These are phyloP conservation scores for Byssoonygena ceratinophila DNA, from an alignment of 2,329 filamentous ascomycete species.

Conservation along the genomic window DNA sequence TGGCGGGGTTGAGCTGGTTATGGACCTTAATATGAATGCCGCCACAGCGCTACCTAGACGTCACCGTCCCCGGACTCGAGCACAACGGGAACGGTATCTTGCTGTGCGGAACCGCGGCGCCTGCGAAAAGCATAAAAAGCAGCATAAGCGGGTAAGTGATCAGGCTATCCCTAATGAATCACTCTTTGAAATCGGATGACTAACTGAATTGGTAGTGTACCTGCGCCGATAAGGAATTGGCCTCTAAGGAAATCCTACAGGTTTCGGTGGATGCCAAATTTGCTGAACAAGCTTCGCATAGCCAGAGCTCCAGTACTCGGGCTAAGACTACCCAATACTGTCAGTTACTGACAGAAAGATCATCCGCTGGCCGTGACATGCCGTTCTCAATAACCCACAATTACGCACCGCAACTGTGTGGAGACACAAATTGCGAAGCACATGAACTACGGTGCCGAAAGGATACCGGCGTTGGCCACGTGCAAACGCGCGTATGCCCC, in stretches of 20 bases:
- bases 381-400: no score
- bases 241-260: not conserved
- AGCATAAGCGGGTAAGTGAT: constrained; percentile 33
- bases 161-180: not conserved
- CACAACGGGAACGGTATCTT: constrained; percentile 36
- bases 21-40: constrained; percentile 37
- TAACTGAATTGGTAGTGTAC: constrained; percentile 27
- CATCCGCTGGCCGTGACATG: no score
- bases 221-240: constrained; percentile 28
- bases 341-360: no score
- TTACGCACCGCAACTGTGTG: no score
- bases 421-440: no score
- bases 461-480: no score
- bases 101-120: constrained; percentile 35
- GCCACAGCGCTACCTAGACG: constrained; percentile 34
- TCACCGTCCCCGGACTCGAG: constrained; percentile 33
- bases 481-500: no score
- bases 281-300: no score
- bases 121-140: constrained; percentile 36
- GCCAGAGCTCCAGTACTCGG: no score
- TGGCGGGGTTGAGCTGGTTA: constrained; percentile 30
- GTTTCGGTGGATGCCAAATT: no score
- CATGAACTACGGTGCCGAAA: no score
- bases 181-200: constrained; percentile 9
- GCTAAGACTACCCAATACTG: no score